Percentiles rank a stretch among this genome's conserved stretches.
phyloP scores from a whole-genome alignment of 2,329 filamentous ascomycete species.

The Aureobasidium zeae region DNA sequence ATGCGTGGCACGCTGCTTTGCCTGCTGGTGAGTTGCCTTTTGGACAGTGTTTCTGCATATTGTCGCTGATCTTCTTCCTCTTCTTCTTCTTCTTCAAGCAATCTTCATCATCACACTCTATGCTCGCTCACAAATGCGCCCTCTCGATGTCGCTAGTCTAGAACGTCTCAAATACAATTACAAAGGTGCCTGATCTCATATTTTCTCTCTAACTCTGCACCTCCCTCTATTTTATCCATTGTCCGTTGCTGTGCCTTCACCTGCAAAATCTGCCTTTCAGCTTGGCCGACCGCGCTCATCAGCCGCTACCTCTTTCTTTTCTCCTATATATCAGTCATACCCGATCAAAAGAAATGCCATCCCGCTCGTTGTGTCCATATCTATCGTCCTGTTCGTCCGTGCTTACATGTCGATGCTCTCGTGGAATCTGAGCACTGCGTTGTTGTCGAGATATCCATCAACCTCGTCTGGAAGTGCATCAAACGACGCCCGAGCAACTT shows the following conservation, averaged over 20 bases:
- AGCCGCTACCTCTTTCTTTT: too few species aligned
- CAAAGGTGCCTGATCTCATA: slow-evolving; percentile 52
- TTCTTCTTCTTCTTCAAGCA: slow-evolving; percentile 28
- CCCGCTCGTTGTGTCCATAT: too few species aligned
- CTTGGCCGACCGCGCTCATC: too few species aligned
- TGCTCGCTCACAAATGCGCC: slow-evolving; percentile 56
- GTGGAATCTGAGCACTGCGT: slow-evolving; percentile 85
- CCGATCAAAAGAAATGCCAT: too few species aligned
- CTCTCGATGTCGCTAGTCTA: slow-evolving; percentile 61
- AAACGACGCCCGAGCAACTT: slow-evolving; percentile 41
- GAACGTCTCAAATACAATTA: slow-evolving; percentile 54
- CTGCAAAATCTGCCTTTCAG: too few species aligned
- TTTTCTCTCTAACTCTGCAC: too few species aligned
- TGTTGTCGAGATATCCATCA: slow-evolving; percentile 75
- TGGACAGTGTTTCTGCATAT: too few species aligned
- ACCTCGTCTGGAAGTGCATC: slow-evolving; percentile 64
- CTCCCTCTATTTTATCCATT: too few species aligned
- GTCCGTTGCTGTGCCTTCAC: too few species aligned
- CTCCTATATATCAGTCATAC: too few species aligned
- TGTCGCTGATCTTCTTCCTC: not conserved
- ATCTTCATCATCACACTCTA: slow-evolving; percentile 53
- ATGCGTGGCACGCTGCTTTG: slow-evolving; percentile 31
- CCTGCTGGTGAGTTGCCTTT: slow-evolving; percentile 26
- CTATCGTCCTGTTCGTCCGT: not conserved
- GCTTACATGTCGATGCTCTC: slow-evolving; percentile 59